A percentile compares a stretch with the other conserved stretches of the same genome.
phyloP scores from a whole-genome alignment of 129 eudicot genomes.

The Centrapalus pauciflorus region DNA sequence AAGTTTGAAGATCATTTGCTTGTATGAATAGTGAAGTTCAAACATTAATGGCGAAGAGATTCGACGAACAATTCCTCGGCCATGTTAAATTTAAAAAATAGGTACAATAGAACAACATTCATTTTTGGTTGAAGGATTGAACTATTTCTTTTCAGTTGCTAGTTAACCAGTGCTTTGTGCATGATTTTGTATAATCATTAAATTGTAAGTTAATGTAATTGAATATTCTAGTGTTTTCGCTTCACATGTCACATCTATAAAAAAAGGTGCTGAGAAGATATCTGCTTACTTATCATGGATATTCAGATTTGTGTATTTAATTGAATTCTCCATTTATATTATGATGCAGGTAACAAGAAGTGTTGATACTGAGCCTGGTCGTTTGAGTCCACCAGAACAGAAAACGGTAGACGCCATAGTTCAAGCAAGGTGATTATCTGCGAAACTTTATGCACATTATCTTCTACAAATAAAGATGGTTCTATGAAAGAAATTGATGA shows the following conservation, averaged over 20 bases:
- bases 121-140: not conserved
- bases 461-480: not conserved
- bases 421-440: slow-evolving; percentile 64
- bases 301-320: not conserved
- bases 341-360: slow-evolving; percentile 86
- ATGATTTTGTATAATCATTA: not conserved
- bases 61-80: too few relatives aligned
- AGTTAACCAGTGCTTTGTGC: not conserved
- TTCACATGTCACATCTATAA: not conserved
- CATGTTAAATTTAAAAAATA: too few relatives aligned
- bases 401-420: slow-evolving; percentile 93
- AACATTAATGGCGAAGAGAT: not conserved
- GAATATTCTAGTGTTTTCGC: not conserved
- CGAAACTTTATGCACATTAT: not conserved
- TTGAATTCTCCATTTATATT: slow-evolving; percentile 2
- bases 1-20: not conserved
- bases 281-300: not conserved
- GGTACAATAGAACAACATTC: not conserved
- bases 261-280: not conserved
- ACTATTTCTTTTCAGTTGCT: not conserved
- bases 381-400: slow-evolving; percentile 89
- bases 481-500: not conserved
- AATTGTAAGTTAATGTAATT: not conserved
- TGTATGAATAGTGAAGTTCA: not conserved
- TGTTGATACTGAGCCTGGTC: slow-evolving; percentile 79